These are phyloP conservation scores for Fusarium praegraminearum DNA, from an alignment of 2,329 filamentous ascomycete species.

Conservation along the genomic window DNA sequence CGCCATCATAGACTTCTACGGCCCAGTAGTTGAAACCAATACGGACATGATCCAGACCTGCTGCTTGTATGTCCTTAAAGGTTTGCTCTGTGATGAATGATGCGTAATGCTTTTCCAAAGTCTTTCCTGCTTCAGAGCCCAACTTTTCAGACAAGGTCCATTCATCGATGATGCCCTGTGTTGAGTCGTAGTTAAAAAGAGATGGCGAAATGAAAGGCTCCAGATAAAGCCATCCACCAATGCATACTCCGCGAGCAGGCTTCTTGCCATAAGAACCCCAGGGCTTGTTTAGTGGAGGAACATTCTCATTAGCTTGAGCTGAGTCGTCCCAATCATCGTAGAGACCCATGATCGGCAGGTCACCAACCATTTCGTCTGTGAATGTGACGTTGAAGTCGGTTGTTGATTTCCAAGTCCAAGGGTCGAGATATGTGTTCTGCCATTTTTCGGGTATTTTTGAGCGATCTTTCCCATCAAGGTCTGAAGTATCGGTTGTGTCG, in stretches of 20 bases:
- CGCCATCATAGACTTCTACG: constrained; percentile 82
- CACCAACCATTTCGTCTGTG: constrained; percentile 85
- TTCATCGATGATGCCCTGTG: constrained; percentile 83
- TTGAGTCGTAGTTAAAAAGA: constrained; percentile 77
- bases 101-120: constrained; percentile 91
- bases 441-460: constrained; percentile 72
- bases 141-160: constrained; percentile 81
- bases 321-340: constrained; percentile 89
- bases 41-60: constrained; percentile 95
- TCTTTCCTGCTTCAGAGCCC: constrained; percentile 72
- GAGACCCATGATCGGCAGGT: constrained; percentile 90
- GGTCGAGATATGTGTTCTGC: constrained; percentile 83
- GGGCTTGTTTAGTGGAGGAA: constrained; percentile 78
- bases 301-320: constrained; percentile 79
- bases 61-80: constrained; percentile 85
- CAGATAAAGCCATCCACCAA: constrained; percentile 93
- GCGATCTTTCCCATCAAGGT: constrained; percentile 64
- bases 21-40: constrained; percentile 98
- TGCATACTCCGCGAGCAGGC: constrained; percentile 89
- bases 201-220: constrained; percentile 98
- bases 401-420: constrained; percentile 92
- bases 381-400: constrained; percentile 94
- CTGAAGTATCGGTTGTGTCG: constrained; percentile 49
- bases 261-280: constrained; percentile 82
- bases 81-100: constrained; percentile 87